Base-by-base conservation (phyloP, 495 filamentous ascomycete genomes). In the Lindgomyces ingoldianus region DNA sequence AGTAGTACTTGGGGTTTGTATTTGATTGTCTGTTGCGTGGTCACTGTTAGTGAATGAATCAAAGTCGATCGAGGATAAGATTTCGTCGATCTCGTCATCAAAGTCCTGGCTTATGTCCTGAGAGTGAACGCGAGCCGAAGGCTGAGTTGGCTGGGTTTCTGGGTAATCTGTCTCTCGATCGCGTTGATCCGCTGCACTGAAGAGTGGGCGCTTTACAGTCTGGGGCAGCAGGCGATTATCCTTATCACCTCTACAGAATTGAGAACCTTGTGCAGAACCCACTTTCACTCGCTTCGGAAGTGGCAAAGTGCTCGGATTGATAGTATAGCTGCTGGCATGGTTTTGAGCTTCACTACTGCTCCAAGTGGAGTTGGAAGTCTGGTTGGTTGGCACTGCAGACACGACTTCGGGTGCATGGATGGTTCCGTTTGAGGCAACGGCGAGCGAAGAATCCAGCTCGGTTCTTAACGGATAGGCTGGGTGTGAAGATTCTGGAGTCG, bases 61-160 rank as follows among this genome's bases (percentile, higher is more conserved):
- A 48, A 60, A 11, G 16, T 65, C 56, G 4, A 60, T 0, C 18
- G 55, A 22, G 26, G 11, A 19, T 24, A 65, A 49, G 33, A 60
- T 60, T 1, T 54, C 62, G 33, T 65, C 62, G 1, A 65, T 47
- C 6, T 27, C 62, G 25, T 47, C 51, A 42, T 41, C 51, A 42
- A 21, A 55, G 33, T 55, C n/a, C 18, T 36, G 14, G 22, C 10
- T 16, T 24, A 16, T 12, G 33, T 18, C 11, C 9, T 18, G 51
- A 41, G n/a, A 3, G 22, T 27, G 6, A 19, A 6, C 14, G 1
- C 19, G 4, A 10, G 4, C 2, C 14, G 50, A 53, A 9, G 51
- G 24, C 41, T 1, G 27, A 8, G 19, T 33, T 52, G 19, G 24
- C 27, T 29, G 49, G 6, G n/a, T 14, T 19, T 29, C 49, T 29